Conservation (phyloP, 495 filamentous ascomycete species). For the Pyronema omphalodes region DNA sequence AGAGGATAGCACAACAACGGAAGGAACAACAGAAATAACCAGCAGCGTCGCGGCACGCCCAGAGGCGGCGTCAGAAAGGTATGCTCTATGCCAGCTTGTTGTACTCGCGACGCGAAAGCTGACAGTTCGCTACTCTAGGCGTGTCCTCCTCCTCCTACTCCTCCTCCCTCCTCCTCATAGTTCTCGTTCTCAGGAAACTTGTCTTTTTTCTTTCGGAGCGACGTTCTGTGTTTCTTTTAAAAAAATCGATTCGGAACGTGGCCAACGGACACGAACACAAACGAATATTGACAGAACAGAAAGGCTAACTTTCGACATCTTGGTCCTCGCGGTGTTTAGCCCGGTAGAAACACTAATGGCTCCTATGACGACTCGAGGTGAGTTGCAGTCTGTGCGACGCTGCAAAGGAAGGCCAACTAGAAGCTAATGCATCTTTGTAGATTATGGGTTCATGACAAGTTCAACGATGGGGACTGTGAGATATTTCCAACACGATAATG, state of each 20-base stretch:
- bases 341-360: background rate
- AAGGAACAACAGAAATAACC: conserved; percentile 13
- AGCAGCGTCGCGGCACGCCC: conserved; percentile 15
- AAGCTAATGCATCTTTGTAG: conserved; percentile 12
- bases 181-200: background rate
- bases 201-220: conserved; percentile 2
- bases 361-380: conserved; percentile 4
- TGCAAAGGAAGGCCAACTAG: background rate
- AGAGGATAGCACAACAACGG: background rate
- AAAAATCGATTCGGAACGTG: background rate
- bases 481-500: background rate
- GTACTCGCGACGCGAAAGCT: background rate
- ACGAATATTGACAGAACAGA: background rate
- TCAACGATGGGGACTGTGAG: conserved; percentile 14
- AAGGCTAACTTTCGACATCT: conserved; percentile 3
- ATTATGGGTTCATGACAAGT: conserved; percentile 24
- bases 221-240: background rate
- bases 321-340: background rate
- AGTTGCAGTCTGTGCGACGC: background rate
- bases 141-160: conserved; percentile 19
- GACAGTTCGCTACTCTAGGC: conserved; percentile 14
- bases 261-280: background rate
- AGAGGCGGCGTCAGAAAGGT: conserved; percentile 25
- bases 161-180: conserved; percentile 9
- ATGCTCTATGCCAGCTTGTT: background rate